Evolutionary conservation across 805 yeast genomes (phyloP).

Genomic region (Ogataea allantospora): DNA sequence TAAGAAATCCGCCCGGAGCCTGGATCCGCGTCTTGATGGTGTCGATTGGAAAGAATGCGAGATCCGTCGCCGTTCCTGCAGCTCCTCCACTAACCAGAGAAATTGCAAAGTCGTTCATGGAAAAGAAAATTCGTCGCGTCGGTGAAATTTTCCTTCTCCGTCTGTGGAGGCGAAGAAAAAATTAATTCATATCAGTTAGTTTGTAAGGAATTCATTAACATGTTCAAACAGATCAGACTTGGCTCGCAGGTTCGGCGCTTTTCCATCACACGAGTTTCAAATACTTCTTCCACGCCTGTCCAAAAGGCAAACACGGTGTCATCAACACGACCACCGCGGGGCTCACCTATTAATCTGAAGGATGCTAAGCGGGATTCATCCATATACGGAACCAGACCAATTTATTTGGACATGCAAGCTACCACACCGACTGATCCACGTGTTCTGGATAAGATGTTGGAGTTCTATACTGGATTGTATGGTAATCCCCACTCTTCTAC

Average conservation of each 20-base stretch:
- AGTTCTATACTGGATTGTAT: slow-evolving; percentile 84
- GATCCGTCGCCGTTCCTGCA: slow-evolving; percentile 95
- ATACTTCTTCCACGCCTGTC: slow-evolving; percentile 22
- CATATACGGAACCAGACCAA: slow-evolving; percentile 75
- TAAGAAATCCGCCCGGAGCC: slow-evolving; percentile 91
- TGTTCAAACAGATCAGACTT: slow-evolving; percentile 3
- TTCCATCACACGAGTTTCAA: slow-evolving; percentile 3
- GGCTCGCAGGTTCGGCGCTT: slow-evolving; percentile 3
- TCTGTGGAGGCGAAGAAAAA: slow-evolving; percentile 1
- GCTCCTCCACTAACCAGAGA: slow-evolving; percentile 71
- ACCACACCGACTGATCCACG: slow-evolving; percentile 98
- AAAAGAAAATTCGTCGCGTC: slow-evolving; percentile 8
- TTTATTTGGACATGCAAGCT: slow-evolving; percentile 96
- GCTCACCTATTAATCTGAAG: slow-evolving; percentile 44
- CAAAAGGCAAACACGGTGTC: slow-evolving; percentile 25
- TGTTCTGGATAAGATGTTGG: slow-evolving; percentile 84
- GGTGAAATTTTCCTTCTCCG: neutral
- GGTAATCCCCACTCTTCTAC: slow-evolving; percentile 99
- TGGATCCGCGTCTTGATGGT: slow-evolving; percentile 92
- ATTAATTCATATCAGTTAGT: neutral
- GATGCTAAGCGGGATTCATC: slow-evolving; percentile 44
- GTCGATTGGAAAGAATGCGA: slow-evolving; percentile 94
- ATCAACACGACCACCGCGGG: slow-evolving; percentile 41
- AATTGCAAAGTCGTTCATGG: slow-evolving; percentile 10
- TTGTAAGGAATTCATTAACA: neutral